Conservation (phyloP, 208 protist species). For the Entamoeba invadens region DNA sequence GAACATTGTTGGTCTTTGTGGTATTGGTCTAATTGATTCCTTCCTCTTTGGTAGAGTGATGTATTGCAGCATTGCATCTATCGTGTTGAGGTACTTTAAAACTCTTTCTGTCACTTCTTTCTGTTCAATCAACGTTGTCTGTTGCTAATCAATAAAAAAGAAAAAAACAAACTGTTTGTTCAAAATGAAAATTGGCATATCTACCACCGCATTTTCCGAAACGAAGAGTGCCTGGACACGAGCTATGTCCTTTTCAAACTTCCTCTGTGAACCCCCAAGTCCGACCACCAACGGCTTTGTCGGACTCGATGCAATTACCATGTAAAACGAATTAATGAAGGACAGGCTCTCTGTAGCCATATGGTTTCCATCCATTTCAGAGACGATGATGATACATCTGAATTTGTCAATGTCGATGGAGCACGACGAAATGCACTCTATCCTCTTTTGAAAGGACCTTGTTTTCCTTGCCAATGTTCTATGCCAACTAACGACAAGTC, state of each 20-base stretch:
- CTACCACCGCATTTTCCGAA: background rate
- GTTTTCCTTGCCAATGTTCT: background rate
- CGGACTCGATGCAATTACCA: background rate
- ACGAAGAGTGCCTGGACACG: background rate
- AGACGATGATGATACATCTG: background rate
- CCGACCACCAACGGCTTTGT: background rate
- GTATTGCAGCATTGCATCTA: background rate
- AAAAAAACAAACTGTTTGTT: background rate
- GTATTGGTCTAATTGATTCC: background rate
- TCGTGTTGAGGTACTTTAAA: background rate
- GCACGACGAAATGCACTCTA: background rate
- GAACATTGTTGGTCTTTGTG: background rate
- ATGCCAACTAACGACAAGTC: background rate
- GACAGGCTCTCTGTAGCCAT: background rate
- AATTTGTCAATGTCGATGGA: background rate
- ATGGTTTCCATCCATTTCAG: background rate
- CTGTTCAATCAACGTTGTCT: background rate
- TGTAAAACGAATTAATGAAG: background rate
- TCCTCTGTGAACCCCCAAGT: background rate
- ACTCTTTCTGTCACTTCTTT: background rate
- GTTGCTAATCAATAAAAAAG: background rate
- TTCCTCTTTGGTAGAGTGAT: background rate
- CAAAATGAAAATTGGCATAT: background rate
- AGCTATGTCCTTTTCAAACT: background rate
- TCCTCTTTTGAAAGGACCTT: background rate